Base-by-base conservation (phyloP, 805 yeast species). In the Wickerhamiella lipophila region DNA sequence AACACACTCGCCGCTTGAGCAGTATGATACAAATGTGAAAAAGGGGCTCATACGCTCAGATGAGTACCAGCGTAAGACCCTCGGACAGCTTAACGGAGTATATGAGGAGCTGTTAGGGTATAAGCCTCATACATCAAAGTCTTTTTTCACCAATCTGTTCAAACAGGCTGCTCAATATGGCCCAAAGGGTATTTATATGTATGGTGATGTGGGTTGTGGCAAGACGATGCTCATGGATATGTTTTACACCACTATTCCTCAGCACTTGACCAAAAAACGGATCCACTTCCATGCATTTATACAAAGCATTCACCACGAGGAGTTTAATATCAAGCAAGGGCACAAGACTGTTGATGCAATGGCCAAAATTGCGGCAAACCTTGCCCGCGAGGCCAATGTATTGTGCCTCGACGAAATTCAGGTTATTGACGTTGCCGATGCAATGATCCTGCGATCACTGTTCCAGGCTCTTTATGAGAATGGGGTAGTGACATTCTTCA, bases 161-260 rank as follows among this genome's bases (percentile, higher is more conserved):
- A 18, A 22, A 8, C 23, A 15, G 8, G 27, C 38, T 6, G 22
- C 48, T 2, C 16, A 15, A n/a, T 46, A 48, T 34, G 55, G 57
- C 12, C 95, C 92, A 1, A 70, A 74, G 55, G 98, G 98, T 3
- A 81, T 92, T 6, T 92, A 92, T 60, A 70, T 92, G 26, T 92
- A 84, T 64, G 98, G 98, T 19, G 97, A 92, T 64, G 98, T 92
- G 39, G 98, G 98, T 1, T 88, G 97, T 65, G 98, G 98, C 3
- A 89, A 92, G 62, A 92, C 98, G 6, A 89, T 92, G 96, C 70
- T 92, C 52, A 89, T 92, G 97, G 97, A 92, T 64, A 70, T 92
- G 55, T 92, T 92, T 59, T 92, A 88, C 65, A 70, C 76, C 18
- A 85, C 95, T 0, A 74, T 89, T 15, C 96, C 97, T 0, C 46